phyloP scores from a whole-genome alignment of 371 early-diverging fungal species.

The Dentiscutata heterogama region DNA sequence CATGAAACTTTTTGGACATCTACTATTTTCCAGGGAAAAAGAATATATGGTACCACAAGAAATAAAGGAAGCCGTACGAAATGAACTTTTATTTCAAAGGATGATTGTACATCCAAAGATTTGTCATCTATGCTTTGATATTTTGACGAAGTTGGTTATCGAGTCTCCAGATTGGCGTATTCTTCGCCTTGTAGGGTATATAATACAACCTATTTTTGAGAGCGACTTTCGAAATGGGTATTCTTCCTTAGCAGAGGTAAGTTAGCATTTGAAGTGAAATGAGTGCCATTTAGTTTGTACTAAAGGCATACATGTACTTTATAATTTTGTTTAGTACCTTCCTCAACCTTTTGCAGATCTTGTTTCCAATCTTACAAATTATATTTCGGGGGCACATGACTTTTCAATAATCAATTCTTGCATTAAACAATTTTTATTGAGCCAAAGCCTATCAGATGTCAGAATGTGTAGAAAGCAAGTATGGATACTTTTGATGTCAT shows the following conservation, averaged over 20 bases:
- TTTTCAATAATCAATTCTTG: conserved; percentile 2
- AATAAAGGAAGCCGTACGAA: conserved; percentile 1
- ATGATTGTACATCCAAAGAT: conserved; percentile 5
- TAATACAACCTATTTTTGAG: conserved; percentile 3
- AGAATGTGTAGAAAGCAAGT: conserved; percentile 17
- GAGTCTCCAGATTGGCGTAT: conserved; percentile 33
- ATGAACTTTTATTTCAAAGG: conserved; percentile 15
- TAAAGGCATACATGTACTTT: not conserved
- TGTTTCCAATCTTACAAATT: not conserved
- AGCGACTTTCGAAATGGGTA: not conserved
- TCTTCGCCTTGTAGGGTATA: conserved; percentile 1
- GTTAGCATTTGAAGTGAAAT: not conserved
- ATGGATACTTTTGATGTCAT: conserved; percentile 39
- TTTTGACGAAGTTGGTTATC: conserved; percentile 7
- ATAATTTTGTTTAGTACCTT: not conserved
- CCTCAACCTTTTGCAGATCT: not conserved
- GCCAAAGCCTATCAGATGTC: not conserved
- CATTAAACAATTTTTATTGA: not conserved
- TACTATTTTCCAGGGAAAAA: conserved; percentile 30
- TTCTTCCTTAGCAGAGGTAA: not conserved
- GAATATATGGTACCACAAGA: conserved; percentile 4
- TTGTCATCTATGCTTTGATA: conserved; percentile 8
- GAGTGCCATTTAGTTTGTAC: not conserved
- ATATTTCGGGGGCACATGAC: not conserved
- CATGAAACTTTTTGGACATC: conserved; percentile 19